These are phyloP conservation scores for Ramalina intermedia DNA, from an alignment of 495 filamentous ascomycete genomes.

Conservation along the genomic window DNA sequence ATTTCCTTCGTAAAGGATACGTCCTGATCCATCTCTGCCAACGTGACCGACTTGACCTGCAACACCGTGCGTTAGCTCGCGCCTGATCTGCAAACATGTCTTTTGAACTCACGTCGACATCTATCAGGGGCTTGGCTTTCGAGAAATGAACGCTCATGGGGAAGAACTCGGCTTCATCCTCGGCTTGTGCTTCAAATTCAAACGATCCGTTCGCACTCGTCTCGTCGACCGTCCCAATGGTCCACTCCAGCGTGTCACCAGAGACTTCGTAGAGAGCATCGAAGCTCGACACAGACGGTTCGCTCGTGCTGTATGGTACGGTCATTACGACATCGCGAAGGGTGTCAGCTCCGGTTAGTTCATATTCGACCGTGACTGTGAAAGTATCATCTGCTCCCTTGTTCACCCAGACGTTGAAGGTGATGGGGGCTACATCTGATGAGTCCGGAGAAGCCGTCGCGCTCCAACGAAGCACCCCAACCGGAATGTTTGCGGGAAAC, in stretches of 20 bases:
- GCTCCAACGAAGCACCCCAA: conserved; percentile 82
- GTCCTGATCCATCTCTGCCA: conserved; percentile 69
- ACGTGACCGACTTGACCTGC: conserved; percentile 53
- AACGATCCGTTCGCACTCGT: conserved; percentile 72
- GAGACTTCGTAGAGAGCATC: conserved; percentile 90
- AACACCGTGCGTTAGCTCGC: conserved; percentile 9
- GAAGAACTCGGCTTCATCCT: conserved; percentile 83
- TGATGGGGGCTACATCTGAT: conserved; percentile 63
- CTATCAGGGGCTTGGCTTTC: conserved; percentile 72
- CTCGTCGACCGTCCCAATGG: conserved; percentile 67
- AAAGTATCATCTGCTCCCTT: conserved; percentile 63
- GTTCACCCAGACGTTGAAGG: conserved; percentile 92
- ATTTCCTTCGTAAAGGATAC: conserved; percentile 82
- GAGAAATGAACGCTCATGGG: conserved; percentile 87
- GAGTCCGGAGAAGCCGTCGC: conserved; percentile 58
- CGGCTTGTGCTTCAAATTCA: conserved; percentile 81
- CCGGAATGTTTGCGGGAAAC: conserved; percentile 81
- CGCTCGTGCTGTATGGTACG: conserved; percentile 69
- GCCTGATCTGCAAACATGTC: not conserved
- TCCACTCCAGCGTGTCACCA: conserved; percentile 88
- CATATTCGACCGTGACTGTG: conserved; percentile 85
- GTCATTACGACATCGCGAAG: conserved; percentile 74
- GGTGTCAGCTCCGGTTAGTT: conserved; percentile 60
- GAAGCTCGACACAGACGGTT: conserved; percentile 80
- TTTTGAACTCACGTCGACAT: conserved; percentile 61